Base-by-base conservation (phyloP, 225 moss, liverwort and hornwort genomes). In the Marchantia polymorpha region DNA sequence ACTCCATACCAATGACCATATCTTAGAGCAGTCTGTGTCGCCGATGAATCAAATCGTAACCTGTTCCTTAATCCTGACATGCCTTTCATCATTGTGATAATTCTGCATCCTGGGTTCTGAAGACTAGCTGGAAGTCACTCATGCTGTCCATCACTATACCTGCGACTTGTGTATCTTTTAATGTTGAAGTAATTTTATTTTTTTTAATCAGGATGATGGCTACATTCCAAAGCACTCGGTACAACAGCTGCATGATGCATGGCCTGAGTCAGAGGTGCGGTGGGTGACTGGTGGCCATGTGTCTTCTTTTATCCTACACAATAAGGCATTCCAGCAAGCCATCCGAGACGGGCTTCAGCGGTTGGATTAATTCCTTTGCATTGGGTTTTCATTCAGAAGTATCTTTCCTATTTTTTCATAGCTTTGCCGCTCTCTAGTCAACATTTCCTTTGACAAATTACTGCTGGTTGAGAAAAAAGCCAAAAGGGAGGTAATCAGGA, bases 231-330 rank as follows among this genome's bases (percentile, higher is more conserved):
- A 92, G 69, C 91, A 94, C 83, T 99, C 97, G 47, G 92, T 90
- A 70, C 87, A 90, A 82, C 92, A 92, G 77, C 76, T 99, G 61
- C 97, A 91, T 69, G 85, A 87, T 64, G 97, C 97, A 56, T 99
- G 97, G 97, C 94, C 97, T 55, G 91, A 90, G 78, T 93, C 97
- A 47, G 97, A 99, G 79, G 91, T 99, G 20, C 74, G 94, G 79
- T 99, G 97, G 97, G 94, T 99, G 53, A 86, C 91, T 84, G 97
- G 97, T 49, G 97, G 97, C 16, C 97, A 99, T 67, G 97, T 99
- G 61, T 99, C 97, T 26, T 99, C 97, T 31, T 99, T 89, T 87
- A 90, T 99, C 52, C 74, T 99, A 26, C 97, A 99, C 88, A 99
- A 85, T 49, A 93, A 94, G 90, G 86, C 92, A 22, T 99, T 99